A percentile compares a stretch with the other conserved stretches of the same genome.
Evolutionary conservation across 768 basidiomycete genomes (phyloP).

Genomic region (Boletus rex-veris): DNA sequence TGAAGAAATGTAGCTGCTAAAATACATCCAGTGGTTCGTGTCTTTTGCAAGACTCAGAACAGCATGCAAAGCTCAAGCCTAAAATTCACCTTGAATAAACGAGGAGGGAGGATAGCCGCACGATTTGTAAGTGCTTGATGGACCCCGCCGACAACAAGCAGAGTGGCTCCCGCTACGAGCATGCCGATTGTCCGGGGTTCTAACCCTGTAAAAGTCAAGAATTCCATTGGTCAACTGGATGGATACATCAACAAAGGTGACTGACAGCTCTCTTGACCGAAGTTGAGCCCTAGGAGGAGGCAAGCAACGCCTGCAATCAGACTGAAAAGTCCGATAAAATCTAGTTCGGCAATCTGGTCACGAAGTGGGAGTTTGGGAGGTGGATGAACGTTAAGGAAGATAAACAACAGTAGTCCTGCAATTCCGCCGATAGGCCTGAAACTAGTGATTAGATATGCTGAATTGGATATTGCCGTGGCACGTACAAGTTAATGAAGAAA

Average conservation of each 20-base stretch:
- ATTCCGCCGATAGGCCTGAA: conserved; percentile 66
- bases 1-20: conserved; percentile 59
- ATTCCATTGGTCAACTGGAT: background rate
- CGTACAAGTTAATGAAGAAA: conserved; percentile 68
- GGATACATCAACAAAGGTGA: background rate
- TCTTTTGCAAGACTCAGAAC: conserved; percentile 38
- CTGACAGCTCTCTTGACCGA: conserved; percentile 48
- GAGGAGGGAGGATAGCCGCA: conserved; percentile 67
- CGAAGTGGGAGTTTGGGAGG: conserved; percentile 53
- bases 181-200: conserved; percentile 53
- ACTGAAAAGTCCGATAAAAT: conserved; percentile 42
- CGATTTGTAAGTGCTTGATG: conserved; percentile 61
- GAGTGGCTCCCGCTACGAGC: conserved; percentile 48
- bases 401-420: conserved; percentile 56
- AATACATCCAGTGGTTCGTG: conserved; percentile 62
- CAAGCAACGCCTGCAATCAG: no score
- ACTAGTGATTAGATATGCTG: background rate
- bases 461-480: background rate
- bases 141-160: conserved; percentile 47
- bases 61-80: background rate
- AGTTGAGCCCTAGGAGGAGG: no score
- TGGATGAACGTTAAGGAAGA: conserved; percentile 74
- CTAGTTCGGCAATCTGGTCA: conserved; percentile 60
- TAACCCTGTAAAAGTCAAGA: conserved; percentile 42
- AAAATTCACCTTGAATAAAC: conserved; percentile 59